phyloP scores from a whole-genome alignment of 2,329 filamentous ascomycete genomes.

The Calonectria hawksworthii region DNA sequence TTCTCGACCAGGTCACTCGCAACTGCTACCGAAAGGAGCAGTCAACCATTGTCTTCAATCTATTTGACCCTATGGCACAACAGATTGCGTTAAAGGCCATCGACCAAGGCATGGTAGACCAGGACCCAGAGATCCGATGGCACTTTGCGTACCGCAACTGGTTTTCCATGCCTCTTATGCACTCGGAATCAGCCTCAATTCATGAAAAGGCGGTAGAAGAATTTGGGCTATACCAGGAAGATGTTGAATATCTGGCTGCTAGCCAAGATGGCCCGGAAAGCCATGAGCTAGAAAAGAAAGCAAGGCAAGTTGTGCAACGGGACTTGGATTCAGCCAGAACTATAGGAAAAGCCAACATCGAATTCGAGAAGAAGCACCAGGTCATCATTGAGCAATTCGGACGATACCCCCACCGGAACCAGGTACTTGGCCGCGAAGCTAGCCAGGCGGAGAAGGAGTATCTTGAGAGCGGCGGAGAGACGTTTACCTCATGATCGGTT shows the following conservation, averaged over 20 bases:
- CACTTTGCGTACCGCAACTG: constrained; percentile 61
- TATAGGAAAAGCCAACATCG: constrained; percentile 40
- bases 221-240: constrained; percentile 49
- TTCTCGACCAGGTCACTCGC: constrained; percentile 75
- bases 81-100: constrained; percentile 57
- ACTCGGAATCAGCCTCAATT: constrained; percentile 64
- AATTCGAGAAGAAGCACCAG: constrained; percentile 61
- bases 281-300: constrained; percentile 45
- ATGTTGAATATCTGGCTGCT: constrained; percentile 50
- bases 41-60: constrained; percentile 60
- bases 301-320: constrained; percentile 44
- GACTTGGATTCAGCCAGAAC: constrained; percentile 44
- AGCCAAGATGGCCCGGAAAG: constrained; percentile 34
- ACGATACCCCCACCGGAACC: constrained; percentile 72
- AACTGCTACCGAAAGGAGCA: constrained; percentile 70
- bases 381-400: constrained; percentile 68
- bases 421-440: constrained; percentile 60
- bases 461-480: constrained; percentile 60
- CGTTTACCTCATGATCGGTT: constrained; percentile 46
- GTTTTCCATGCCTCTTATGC: constrained; percentile 73
- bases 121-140: constrained; percentile 48
- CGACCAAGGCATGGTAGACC: constrained; percentile 47
- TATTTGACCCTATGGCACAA: constrained; percentile 69
- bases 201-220: constrained; percentile 57
- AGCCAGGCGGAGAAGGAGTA: constrained; percentile 66